These are phyloP conservation scores for Graphium sp. DNA, from an alignment of 2,329 filamentous ascomycete species.

Conservation along the genomic window DNA sequence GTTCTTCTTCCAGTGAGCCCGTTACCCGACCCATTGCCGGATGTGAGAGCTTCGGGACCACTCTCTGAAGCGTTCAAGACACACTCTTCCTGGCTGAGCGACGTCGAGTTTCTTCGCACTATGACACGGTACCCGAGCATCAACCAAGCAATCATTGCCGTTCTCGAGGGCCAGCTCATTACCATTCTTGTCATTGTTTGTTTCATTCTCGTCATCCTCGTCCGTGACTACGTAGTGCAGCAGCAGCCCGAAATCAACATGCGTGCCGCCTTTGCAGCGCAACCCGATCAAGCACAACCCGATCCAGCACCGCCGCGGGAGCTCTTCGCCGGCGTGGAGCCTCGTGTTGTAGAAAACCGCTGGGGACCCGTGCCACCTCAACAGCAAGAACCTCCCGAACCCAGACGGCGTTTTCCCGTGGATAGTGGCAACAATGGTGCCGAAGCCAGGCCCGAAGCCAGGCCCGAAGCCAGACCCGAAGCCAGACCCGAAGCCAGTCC, in stretches of 20 bases:
- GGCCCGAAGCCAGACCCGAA: too few relatives aligned
- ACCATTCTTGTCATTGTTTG: slow-evolving; percentile 80
- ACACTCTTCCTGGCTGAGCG: slow-evolving; percentile 33
- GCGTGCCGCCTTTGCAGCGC: slow-evolving; percentile 42
- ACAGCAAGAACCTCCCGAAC: too few relatives aligned
- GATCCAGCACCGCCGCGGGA: too few relatives aligned
- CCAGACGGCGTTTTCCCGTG: too few relatives aligned
- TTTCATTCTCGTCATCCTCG: slow-evolving; percentile 93
- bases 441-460: too few relatives aligned
- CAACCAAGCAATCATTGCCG: slow-evolving; percentile 66
- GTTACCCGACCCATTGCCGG: slow-evolving; percentile 5
- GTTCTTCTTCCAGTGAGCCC: slow-evolving; percentile 1
- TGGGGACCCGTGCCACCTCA: too few relatives aligned
- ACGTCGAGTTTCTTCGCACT: slow-evolving; percentile 37
- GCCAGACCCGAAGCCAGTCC: too few relatives aligned
- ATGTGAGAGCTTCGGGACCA: slow-evolving; percentile 3
- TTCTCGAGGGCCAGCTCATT: slow-evolving; percentile 85
- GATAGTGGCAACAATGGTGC: too few relatives aligned
- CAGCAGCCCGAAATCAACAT: slow-evolving; percentile 89
- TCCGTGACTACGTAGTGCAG: slow-evolving; percentile 94
- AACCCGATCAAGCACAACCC: neutral
- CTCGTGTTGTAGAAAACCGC: too few relatives aligned
- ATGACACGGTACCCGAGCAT: slow-evolving; percentile 53
- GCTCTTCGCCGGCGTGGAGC: too few relatives aligned
- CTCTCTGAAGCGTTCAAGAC: slow-evolving; percentile 1